These are phyloP conservation scores for Carex sylvatica DNA, from an alignment of 202 grass and related monocot species.

Conservation along the genomic window DNA sequence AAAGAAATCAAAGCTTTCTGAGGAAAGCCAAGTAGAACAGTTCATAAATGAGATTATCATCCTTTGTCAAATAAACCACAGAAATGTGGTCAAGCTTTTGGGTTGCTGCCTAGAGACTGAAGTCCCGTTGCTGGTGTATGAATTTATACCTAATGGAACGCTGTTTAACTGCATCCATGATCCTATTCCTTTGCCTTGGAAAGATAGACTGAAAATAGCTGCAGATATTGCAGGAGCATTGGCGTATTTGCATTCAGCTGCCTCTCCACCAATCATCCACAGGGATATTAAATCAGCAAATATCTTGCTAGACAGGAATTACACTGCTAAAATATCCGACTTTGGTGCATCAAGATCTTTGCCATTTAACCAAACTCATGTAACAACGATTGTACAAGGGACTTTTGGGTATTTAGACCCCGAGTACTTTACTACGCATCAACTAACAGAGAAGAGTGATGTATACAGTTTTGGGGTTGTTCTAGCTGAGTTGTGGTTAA, in stretches of 20 bases:
- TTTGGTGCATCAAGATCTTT: slow-evolving; percentile 55
- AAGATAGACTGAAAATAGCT: slow-evolving; percentile 48
- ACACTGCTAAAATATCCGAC: slow-evolving; percentile 53
- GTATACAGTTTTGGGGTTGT: slow-evolving; percentile 62
- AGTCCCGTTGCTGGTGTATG: slow-evolving; percentile 72
- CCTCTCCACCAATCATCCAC: slow-evolving; percentile 50
- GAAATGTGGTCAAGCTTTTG: slow-evolving; percentile 60
- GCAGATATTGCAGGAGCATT: slow-evolving; percentile 57
- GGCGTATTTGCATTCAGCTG: slow-evolving; percentile 49
- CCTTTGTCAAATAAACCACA: slow-evolving; percentile 49
- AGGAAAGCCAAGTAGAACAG: slow-evolving; percentile 57
- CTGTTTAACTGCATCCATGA: slow-evolving; percentile 57
- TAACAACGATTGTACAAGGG: slow-evolving; percentile 61
- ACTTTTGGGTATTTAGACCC: slow-evolving; percentile 66
- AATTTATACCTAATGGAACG: slow-evolving; percentile 59
- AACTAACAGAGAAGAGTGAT: slow-evolving; percentile 48
- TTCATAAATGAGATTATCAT: slow-evolving; percentile 74
- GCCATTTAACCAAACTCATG: slow-evolving; percentile 50
- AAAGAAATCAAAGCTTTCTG: slow-evolving; percentile 66
- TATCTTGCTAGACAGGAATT: slow-evolving; percentile 53
- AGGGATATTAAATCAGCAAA: slow-evolving; percentile 60
- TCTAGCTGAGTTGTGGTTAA: slow-evolving; percentile 51
- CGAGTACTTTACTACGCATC: slow-evolving; percentile 46
- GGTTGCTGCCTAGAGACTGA: slow-evolving; percentile 55
- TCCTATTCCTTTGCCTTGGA: slow-evolving; percentile 40